Conservation (phyloP, 768 basidiomycete species). For the Amanita muscaria region DNA sequence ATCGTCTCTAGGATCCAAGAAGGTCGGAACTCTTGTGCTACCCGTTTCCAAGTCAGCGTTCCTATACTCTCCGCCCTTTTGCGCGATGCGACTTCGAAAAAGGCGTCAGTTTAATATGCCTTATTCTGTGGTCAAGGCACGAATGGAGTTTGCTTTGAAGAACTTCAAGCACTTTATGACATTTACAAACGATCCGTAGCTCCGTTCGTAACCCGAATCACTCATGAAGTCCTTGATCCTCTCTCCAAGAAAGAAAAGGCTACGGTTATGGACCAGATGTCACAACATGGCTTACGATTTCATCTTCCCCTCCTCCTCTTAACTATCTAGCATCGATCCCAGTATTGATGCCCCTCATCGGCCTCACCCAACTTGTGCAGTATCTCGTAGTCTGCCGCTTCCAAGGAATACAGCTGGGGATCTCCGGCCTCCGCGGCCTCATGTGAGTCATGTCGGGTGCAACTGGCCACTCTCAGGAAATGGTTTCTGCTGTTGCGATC, state of each 20-base stretch:
- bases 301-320: constrained; percentile 60
- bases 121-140: constrained; percentile 97
- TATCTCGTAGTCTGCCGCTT: constrained; percentile 79
- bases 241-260: constrained; percentile 54
- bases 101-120: constrained; percentile 78
- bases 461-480: constrained; percentile 96
- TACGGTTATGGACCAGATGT: constrained; percentile 71
- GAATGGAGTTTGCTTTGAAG: constrained; percentile 97
- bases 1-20: too few relatives aligned
- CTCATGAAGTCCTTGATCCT: constrained; percentile 59
- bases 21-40: too few relatives aligned
- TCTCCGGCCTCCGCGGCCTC: too few relatives aligned
- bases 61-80: constrained; percentile 63
- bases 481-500: constrained; percentile 88
- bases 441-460: constrained; percentile 72
- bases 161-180: constrained; percentile 85
- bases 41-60: too few relatives aligned
- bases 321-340: constrained; percentile 90
- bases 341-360: constrained; percentile 91
- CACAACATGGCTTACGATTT: constrained; percentile 73
- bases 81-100: constrained; percentile 46
- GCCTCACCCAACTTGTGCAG: constrained; percentile 90
- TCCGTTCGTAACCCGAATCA: constrained; percentile 56
- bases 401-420: constrained; percentile 68
- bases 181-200: constrained; percentile 83